These are phyloP conservation scores for Fraxinus sp. DNA, from an alignment of 305 asterid genomes.

Conservation along the genomic window DNA sequence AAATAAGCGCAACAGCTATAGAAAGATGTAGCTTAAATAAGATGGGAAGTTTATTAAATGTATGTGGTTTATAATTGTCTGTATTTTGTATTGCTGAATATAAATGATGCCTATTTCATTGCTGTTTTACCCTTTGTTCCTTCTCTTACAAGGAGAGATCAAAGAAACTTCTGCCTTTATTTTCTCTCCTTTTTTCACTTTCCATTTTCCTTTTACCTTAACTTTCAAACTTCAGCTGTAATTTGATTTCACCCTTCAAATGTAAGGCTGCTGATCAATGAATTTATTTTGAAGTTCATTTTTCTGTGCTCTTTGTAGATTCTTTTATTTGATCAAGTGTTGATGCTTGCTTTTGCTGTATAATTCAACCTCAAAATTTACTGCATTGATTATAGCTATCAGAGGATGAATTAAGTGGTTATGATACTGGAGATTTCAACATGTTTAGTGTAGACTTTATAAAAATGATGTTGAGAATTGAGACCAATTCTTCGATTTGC, in stretches of 20 bases:
- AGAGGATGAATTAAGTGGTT: not conserved
- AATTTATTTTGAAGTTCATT: not conserved
- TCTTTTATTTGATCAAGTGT: not conserved
- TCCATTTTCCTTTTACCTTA: not conserved
- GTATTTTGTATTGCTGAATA: not conserved
- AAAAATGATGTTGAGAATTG: not conserved
- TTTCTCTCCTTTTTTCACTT: not conserved
- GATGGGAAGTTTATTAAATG: constrained; percentile 9
- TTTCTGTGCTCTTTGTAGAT: not conserved
- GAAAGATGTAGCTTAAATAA: constrained; percentile 2
- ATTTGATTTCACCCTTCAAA: not conserved
- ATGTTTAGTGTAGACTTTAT: not conserved
- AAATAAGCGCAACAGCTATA: constrained; percentile 3
- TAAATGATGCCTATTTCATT: not conserved
- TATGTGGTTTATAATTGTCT: not conserved
- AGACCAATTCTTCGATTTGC: not conserved
- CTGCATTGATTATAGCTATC: not conserved
- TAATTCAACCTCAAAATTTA: not conserved
- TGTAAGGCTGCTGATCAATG: not conserved
- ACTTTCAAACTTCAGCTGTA: not conserved
- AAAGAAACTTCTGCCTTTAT: not conserved
- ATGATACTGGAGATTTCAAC: not conserved
- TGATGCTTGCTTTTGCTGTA: constrained; percentile 22
- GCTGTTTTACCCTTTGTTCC: not conserved
- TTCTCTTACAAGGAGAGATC: not conserved